A percentile compares a stretch with the other conserved stretches of the same genome.
These are phyloP conservation scores for Celoporthe dispersa DNA, from an alignment of 2,329 filamentous ascomycete genomes.

Conservation along the genomic window DNA sequence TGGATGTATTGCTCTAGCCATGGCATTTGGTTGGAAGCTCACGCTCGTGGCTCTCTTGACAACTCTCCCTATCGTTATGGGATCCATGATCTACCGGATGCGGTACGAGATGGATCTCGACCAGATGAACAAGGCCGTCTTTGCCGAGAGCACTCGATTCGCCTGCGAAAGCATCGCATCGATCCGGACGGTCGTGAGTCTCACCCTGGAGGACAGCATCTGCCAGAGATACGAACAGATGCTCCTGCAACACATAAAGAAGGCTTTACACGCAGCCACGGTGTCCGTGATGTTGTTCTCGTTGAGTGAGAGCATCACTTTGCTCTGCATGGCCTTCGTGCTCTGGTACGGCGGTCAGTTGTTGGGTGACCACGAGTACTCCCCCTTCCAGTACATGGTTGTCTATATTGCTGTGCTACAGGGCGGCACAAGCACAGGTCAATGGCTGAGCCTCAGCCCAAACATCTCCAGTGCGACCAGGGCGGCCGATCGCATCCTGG, in stretches of 20 bases:
- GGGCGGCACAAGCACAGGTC: slow-evolving; percentile 39
- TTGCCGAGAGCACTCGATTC: slow-evolving; percentile 65
- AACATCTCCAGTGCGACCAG: slow-evolving; percentile 40
- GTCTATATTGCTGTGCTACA: slow-evolving; percentile 42
- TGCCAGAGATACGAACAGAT: slow-evolving; percentile 43
- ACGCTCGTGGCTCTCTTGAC: slow-evolving; percentile 58
- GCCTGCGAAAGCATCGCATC: slow-evolving; percentile 66
- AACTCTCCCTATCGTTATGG: slow-evolving; percentile 40
- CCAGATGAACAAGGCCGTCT: slow-evolving; percentile 59
- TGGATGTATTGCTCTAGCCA: slow-evolving; percentile 63
- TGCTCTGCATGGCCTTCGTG: slow-evolving; percentile 62
- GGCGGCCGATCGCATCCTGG: slow-evolving; percentile 38
- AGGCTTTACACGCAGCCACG: slow-evolving; percentile 38
- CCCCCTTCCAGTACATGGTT: slow-evolving; percentile 41
- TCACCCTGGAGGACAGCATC: slow-evolving; percentile 66
- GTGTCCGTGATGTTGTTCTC: slow-evolving; percentile 42
- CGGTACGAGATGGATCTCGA: slow-evolving; percentile 62
- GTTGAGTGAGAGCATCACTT: slow-evolving; percentile 49
- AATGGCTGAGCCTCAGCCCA: slow-evolving; percentile 40
- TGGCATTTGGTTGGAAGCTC: slow-evolving; percentile 77
- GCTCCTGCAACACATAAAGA: slow-evolving; percentile 40
- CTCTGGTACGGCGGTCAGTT: slow-evolving; percentile 52
- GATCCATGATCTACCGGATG: slow-evolving; percentile 48
- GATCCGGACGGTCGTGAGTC: slow-evolving; percentile 63
- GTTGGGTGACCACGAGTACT: slow-evolving; percentile 39